phyloP scores from a whole-genome alignment of 768 basidiomycete species.

The Suillus cothurnatus region DNA sequence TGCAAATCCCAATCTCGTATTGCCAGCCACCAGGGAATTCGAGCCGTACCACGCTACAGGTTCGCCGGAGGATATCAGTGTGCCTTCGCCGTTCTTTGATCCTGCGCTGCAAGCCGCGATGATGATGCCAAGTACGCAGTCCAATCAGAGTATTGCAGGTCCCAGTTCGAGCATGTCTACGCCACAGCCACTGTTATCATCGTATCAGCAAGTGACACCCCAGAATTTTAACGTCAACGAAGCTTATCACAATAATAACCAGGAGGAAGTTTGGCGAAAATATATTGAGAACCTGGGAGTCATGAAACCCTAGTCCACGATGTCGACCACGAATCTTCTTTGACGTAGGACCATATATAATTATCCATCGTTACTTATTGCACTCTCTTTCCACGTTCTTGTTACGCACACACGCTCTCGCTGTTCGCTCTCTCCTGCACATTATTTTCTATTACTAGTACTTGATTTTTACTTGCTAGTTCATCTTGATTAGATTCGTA shows the following conservation, averaged over 20 bases:
- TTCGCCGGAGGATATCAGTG: constrained; percentile 2
- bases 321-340: background rate
- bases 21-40: constrained; percentile 10
- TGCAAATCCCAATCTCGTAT: constrained; percentile 8
- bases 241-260: constrained; percentile 22
- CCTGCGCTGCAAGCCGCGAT: constrained; percentile 1
- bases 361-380: constrained; percentile 4
- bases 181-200: constrained; percentile 4
- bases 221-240: background rate
- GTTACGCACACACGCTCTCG: background rate
- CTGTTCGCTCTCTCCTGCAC: background rate
- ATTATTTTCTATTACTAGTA: background rate
- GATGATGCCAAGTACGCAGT: background rate
- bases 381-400: constrained; percentile 6
- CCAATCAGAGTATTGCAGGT: background rate
- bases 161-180: constrained; percentile 7
- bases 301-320: background rate
- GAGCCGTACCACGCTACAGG: background rate
- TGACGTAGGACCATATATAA: constrained; percentile 1
- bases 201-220: constrained; percentile 6
- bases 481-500: constrained; percentile 57
- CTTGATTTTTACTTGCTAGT: constrained; percentile 31
- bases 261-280: constrained; percentile 43
- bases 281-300: constrained; percentile 36
- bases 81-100: constrained; percentile 10